Evolutionary conservation across 2,329 filamentous ascomycete genomes (phyloP).

Genomic region (Aspergillus novoparasiticus): DNA sequence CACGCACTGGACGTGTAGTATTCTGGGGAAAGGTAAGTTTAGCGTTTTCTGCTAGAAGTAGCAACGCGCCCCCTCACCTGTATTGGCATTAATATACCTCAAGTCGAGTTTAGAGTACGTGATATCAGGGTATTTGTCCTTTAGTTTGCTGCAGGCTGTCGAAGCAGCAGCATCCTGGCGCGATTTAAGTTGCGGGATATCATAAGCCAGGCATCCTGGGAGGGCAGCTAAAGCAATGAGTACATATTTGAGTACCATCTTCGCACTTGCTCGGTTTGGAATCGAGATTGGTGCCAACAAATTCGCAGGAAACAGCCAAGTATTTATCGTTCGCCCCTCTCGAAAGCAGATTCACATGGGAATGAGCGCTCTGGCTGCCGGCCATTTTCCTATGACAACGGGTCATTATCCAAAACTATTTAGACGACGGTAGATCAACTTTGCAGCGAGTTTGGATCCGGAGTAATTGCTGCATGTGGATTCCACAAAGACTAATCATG

Average conservation of each 20-base stretch:
- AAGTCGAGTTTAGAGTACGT: neutral
- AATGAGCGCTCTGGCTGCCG: neutral
- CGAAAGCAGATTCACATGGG: neutral
- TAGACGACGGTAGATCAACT: neutral
- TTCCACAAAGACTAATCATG: neutral
- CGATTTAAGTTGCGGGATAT: neutral
- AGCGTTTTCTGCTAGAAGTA: no score
- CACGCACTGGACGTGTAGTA: constrained; percentile 1
- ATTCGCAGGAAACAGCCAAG: neutral
- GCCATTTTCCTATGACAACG: neutral
- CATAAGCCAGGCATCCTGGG: neutral
- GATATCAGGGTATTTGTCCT: neutral
- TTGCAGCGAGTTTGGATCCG: neutral
- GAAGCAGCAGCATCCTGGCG: neutral
- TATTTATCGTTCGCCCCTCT: neutral
- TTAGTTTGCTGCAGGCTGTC: neutral
- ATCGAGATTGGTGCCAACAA: neutral
- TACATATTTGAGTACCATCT: neutral
- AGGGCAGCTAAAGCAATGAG: neutral
- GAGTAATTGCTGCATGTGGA: neutral
- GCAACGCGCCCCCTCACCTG: neutral
- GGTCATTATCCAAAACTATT: neutral
- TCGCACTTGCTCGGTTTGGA: neutral
- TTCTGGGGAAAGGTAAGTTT: neutral
- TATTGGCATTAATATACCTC: neutral